Base-by-base conservation (phyloP, 2,329 filamentous ascomycete species). In the Raffaelea ambrosiae region DNA sequence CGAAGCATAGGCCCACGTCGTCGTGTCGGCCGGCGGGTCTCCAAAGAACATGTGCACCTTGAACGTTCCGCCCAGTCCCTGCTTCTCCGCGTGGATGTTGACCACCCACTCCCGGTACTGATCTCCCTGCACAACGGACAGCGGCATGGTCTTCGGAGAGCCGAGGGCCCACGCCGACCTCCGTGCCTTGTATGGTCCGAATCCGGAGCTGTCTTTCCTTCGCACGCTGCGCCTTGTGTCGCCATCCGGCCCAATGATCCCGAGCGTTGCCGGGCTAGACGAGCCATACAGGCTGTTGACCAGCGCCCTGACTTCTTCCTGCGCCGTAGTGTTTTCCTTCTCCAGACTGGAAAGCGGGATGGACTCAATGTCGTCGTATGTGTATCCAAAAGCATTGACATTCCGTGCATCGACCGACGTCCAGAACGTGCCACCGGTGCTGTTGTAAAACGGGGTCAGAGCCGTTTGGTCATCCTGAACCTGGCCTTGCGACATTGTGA, bases 21-120 rank as follows among this genome's bases (percentile, higher is more conserved):
- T 53, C 2, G 68, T 57, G 36, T 79, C 66, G 3, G 58, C 54
- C 1, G 73, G 50, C 2, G 70, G 66, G 3, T 70, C 60, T 0
- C 81, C 85, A 2, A 88, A 59, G 63, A 89, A 90, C 50, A 90
- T 67, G 58, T 83, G 77, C 19, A 91, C 68, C 0, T 70, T 72
- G 57, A 83, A 87, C 0, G 82, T 78, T 1, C 73, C 76, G 11
- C 74, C 68, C 9, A 85, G 62, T 3, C 78, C 77, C 49, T 77
- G 74, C 52, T 80, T 83, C 47, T 72, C 68, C 20, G 82, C 77
- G 16, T 70, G 67, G 40, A 90, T 72, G 56, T 85, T 86, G 54
- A 78, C 79, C 21, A 81, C 71, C 77, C 86, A 91, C 56, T 90
- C 75, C 5, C 68, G 70, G 56, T 81, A 79, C 10, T 59, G 58